Percentiles rank a stretch among this genome's conserved stretches.
Conservation (phyloP, 257 asterid genomes). For the Petunia axillaris region DNA sequence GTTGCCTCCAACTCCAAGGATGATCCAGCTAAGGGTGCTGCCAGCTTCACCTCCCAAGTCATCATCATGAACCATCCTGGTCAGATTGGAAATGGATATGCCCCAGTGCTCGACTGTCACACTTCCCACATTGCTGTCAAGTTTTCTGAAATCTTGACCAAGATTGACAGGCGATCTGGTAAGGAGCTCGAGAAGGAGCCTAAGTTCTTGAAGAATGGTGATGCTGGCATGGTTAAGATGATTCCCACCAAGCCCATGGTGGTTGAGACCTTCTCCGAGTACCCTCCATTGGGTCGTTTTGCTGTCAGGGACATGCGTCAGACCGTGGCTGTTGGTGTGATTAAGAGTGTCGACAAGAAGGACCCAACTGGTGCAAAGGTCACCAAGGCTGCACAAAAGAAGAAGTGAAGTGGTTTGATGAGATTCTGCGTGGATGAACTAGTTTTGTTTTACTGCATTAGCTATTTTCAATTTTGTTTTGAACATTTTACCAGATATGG, state of each 20-base stretch:
- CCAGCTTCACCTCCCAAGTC: no score
- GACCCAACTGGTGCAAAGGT: no score
- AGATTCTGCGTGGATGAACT: slow-evolving; percentile 35
- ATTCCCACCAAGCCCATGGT: background rate
- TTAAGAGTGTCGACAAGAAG: no score
- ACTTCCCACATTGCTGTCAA: slow-evolving; percentile 71
- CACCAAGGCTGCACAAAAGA: slow-evolving; percentile 49
- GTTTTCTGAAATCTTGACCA: slow-evolving; percentile 57
- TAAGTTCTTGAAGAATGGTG: slow-evolving; percentile 66
- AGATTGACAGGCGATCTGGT: slow-evolving; percentile 62
- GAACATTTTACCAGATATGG: background rate
- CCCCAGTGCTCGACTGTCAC: slow-evolving; percentile 71
- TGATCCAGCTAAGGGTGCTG: no score
- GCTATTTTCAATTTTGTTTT: background rate
- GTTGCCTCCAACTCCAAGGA: no score
- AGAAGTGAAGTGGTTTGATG: slow-evolving; percentile 48
- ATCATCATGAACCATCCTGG: no score
- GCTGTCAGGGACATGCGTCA: slow-evolving; percentile 52
- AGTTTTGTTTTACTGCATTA: background rate
- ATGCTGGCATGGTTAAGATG: slow-evolving; percentile 54
- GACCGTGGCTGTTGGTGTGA: no score
- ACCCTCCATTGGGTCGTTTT: slow-evolving; percentile 53
- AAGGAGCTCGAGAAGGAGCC: slow-evolving; percentile 33
- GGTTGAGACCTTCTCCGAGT: slow-evolving; percentile 32
- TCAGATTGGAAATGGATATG: background rate